Conservation (phyloP, 2,329 filamentous ascomycete genomes). For the Phyllosticta paracitricarpa region DNA sequence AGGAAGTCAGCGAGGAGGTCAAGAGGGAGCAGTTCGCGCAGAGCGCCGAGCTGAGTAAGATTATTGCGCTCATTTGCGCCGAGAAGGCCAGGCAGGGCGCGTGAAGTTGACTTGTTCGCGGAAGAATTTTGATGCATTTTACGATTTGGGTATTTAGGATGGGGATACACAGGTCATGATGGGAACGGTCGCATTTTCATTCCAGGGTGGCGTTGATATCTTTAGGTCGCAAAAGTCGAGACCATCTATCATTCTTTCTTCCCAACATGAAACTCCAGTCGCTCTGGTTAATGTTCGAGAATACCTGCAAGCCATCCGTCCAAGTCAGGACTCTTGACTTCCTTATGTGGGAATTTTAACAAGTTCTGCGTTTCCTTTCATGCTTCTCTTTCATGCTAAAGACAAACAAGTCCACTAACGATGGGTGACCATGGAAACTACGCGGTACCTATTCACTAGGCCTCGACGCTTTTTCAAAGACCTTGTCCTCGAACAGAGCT, state of each 20-base stretch:
- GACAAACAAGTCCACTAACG: too few relatives aligned
- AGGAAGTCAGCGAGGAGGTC: conserved; percentile 32
- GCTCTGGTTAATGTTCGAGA: not conserved
- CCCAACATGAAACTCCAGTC: not conserved
- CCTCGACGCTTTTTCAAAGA: not conserved
- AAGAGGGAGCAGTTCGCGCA: conserved; percentile 42
- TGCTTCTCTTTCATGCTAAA: too few relatives aligned
- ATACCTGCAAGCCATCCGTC: not conserved
- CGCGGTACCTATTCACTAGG: too few relatives aligned
- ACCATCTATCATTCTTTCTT: not conserved
- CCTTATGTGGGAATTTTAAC: too few relatives aligned
- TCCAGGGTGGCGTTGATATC: not conserved
- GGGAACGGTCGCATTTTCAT: not conserved
- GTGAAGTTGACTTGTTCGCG: conserved; percentile 5
- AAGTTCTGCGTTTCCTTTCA: too few relatives aligned
- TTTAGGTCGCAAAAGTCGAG: not conserved
- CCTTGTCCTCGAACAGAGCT: not conserved
- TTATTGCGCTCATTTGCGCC: conserved; percentile 42
- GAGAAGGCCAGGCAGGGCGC: conserved; percentile 42
- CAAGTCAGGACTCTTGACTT: too few relatives aligned
- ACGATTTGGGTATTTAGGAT: not conserved
- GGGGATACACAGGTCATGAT: not conserved
- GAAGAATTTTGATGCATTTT: not conserved
- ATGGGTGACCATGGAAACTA: too few relatives aligned
- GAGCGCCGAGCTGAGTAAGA: conserved; percentile 38